phyloP scores from a whole-genome alignment of 768 basidiomycete species.

The Naganishia vaughanmartiniae region DNA sequence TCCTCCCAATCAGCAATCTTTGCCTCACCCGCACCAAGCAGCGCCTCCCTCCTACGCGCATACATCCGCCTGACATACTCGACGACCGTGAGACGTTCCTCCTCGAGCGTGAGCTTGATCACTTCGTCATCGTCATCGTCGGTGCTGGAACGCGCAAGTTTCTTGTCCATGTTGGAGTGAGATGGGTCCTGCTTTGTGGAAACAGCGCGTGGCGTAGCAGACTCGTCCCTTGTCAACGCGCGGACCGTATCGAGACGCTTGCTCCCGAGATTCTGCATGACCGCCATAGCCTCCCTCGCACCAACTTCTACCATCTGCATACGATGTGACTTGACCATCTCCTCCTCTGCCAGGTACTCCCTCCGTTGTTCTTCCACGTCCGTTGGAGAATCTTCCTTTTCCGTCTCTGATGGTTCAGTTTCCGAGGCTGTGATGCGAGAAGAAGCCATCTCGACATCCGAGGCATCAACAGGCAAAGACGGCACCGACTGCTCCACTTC shows the following conservation, averaged over 20 bases:
- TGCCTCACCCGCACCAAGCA: constrained; percentile 22
- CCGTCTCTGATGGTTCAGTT: constrained; percentile 6
- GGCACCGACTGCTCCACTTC: neutral
- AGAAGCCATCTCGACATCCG: constrained; percentile 9
- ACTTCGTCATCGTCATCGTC: neutral
- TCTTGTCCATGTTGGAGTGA: neutral
- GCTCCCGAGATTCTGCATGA: constrained; percentile 28
- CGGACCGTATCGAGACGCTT: constrained; percentile 2
- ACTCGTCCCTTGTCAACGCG: constrained; percentile 1
- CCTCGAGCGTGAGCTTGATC: constrained; percentile 19
- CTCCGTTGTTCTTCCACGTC: constrained; percentile 2
- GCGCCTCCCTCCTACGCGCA: constrained; percentile 1
- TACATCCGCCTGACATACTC: constrained; percentile 29
- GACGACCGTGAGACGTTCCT: constrained; percentile 28
- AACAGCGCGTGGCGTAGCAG: constrained; percentile 1
- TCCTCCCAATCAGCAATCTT: constrained; percentile 30
- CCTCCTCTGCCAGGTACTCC: constrained; percentile 8
- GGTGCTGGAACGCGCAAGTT: neutral
- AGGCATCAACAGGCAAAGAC: neutral
- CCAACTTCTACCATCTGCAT: constrained; percentile 28
- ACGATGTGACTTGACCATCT: constrained; percentile 15
- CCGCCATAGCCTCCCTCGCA: constrained; percentile 29
- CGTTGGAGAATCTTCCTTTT: constrained; percentile 8
- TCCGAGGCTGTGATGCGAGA: neutral
- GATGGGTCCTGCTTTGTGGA: neutral